A percentile compares a stretch with the other conserved stretches of the same genome.
phyloP scores from a whole-genome alignment of 179 eudicot genomes.

The Sideroxylon spinosum region DNA sequence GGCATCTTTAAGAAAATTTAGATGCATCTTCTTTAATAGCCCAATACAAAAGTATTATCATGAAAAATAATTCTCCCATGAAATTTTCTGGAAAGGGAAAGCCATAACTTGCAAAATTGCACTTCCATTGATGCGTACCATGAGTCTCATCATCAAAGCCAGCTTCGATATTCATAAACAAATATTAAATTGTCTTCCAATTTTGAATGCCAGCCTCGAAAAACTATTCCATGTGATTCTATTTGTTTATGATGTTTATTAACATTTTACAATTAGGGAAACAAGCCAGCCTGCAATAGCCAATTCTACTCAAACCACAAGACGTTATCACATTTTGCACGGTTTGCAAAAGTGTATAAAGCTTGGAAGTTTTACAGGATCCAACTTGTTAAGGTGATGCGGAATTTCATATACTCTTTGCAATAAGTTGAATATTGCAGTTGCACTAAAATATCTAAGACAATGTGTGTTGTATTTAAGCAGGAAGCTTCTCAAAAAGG shows the following conservation, averaged over 20 bases:
- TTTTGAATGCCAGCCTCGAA: too few relatives aligned
- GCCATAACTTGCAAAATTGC: too few relatives aligned
- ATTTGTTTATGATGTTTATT: constrained; percentile 9
- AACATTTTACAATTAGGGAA: constrained; percentile 52
- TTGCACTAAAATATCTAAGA: background rate
- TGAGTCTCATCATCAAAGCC: too few relatives aligned
- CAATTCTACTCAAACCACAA: constrained; percentile 88
- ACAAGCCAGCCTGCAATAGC: constrained; percentile 75
- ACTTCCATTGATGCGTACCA: too few relatives aligned
- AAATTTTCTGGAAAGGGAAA: too few relatives aligned
- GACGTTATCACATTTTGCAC: constrained; percentile 77
- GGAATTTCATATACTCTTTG: background rate
- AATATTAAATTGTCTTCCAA: too few relatives aligned
- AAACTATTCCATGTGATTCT: background rate
- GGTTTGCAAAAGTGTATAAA: constrained; percentile 79
- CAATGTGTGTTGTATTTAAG: background rate
- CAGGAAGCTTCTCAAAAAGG: constrained; percentile 93
- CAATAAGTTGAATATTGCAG: background rate
- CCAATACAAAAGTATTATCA: too few relatives aligned
- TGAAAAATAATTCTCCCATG: too few relatives aligned
- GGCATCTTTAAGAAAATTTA: too few relatives aligned
- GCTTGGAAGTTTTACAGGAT: constrained; percentile 95
- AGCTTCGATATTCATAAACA: too few relatives aligned
- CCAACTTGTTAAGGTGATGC: constrained; percentile 75
- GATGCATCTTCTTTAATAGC: too few relatives aligned